Evolutionary conservation across 2,329 filamentous ascomycete genomes (phyloP).

Genomic region (Calonectria henricotiae): DNA sequence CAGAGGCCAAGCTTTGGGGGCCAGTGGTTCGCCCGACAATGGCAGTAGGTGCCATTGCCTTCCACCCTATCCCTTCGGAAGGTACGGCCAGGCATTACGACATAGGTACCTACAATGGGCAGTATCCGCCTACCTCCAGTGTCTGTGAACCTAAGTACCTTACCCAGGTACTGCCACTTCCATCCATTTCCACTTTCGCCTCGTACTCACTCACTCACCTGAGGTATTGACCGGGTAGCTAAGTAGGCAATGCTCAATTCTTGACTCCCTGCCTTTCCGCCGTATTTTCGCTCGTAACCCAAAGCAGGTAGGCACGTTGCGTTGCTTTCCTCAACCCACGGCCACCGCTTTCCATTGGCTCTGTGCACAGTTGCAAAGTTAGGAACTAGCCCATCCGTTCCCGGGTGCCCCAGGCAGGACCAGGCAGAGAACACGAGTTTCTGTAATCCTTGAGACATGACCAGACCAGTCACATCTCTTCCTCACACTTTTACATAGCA

Average conservation of each 20-base stretch:
- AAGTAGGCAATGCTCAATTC: slow-evolving; percentile 1
- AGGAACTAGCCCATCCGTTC: slow-evolving; percentile 43
- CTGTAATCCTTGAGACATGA: slow-evolving; percentile 12
- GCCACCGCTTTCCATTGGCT: slow-evolving; percentile 21
- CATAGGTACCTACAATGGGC: not conserved
- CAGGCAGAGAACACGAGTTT: slow-evolving; percentile 48
- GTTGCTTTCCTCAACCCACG: slow-evolving; percentile 21
- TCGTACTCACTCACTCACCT: not conserved
- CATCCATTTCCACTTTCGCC: not conserved
- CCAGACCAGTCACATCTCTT: slow-evolving; percentile 30
- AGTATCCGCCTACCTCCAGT: not conserved
- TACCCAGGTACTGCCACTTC: not conserved
- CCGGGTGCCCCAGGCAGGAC: slow-evolving; percentile 49
- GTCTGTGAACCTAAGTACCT: not conserved
- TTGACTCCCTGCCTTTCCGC: not conserved
- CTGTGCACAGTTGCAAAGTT: slow-evolving; percentile 22
- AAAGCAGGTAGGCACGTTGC: slow-evolving; percentile 17
- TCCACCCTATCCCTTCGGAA: slow-evolving; percentile 22
- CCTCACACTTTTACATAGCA: slow-evolving; percentile 24
- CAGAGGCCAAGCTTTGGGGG: not conserved
- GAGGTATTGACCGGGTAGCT: not conserved
- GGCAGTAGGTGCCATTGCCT: slow-evolving; percentile 26
- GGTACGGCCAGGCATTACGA: slow-evolving; percentile 2
- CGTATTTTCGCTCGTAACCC: slow-evolving; percentile 1
- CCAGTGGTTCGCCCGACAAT: slow-evolving; percentile 32